Evolutionary conservation across 352 stramenopile genomes (phyloP).

Genomic region (Pythium volutum): DNA sequence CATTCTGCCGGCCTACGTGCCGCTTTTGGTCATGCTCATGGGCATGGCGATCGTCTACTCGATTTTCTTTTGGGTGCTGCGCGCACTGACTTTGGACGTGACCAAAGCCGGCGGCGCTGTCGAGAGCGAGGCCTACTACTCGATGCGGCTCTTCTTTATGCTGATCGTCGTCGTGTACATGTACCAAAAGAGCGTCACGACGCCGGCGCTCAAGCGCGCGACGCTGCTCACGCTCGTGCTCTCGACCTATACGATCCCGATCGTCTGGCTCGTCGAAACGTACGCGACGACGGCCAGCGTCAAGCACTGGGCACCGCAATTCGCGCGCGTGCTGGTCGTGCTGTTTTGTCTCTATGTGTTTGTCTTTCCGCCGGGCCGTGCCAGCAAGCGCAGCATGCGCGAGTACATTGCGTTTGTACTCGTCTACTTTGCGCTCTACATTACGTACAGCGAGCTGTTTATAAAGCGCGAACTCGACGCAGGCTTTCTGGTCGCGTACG

Average conservation of each 20-base stretch:
- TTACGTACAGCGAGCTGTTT: conserved; percentile 18
- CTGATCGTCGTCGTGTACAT: conserved; percentile 67
- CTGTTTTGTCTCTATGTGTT: conserved; percentile 43
- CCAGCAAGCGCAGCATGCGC: conserved; percentile 44
- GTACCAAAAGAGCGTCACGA: conserved; percentile 55
- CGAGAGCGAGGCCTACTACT: conserved; percentile 43
- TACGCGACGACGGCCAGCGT: conserved; percentile 5
- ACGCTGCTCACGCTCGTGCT: conserved; percentile 43
- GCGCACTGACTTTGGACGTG: conserved; percentile 34
- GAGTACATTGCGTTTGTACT: conserved; percentile 46
- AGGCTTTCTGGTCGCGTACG: conserved; percentile 16
- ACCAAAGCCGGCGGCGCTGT: conserved; percentile 14
- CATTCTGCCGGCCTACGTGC: conserved; percentile 61
- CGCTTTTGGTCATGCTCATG: conserved; percentile 53
- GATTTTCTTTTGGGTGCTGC: conserved; percentile 42
- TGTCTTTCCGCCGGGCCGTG: conserved; percentile 39
- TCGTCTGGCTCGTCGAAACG: conserved; percentile 35
- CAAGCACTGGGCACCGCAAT: conserved; percentile 25
- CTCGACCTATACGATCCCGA: conserved; percentile 49
- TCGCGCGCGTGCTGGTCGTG: conserved; percentile 31
- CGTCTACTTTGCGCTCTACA: conserved; percentile 12
- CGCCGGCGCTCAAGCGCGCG: conserved; percentile 43
- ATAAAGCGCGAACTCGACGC: neutral
- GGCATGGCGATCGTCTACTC: conserved; percentile 24
- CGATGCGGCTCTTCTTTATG: conserved; percentile 50